Base-by-base conservation (phyloP, 306 rosid genomes). In the Hippophae gyantsensis region DNA sequence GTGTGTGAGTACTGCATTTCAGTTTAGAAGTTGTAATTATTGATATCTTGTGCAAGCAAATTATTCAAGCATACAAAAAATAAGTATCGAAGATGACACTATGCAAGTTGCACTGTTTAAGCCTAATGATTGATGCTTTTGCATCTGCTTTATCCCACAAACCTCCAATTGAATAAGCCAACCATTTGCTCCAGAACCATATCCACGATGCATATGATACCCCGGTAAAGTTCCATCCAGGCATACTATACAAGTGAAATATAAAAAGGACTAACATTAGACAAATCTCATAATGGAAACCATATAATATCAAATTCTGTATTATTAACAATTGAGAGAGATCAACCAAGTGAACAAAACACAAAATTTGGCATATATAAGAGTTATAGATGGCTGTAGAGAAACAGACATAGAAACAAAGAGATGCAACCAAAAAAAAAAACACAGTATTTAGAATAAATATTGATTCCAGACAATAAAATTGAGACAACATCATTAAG, bases 81-180 rank as follows among this genome's bases (percentile, higher is more conserved):
- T 25, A 14, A 43, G 9, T 10, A 58, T 58, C 25, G 26, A 48
- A 38, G 11, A 38, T 8, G 45, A 49, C 6, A 63, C 43, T 48
- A 63, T 3, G n/a, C 43, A 67, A 67, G 26, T 54, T 6, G 45
- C 18, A 10, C 48, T 61, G 14, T 48, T 12, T 62, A 5, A 43
- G 43, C 38, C 38, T 41, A 47, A 13, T 38, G 14, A 53, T 52
- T 50, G 14, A 45, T 50, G 64, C 0, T 48, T 38, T 43, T 69
- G 48, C 13, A 52, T 13, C 8, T 32, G 7, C 5, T 32, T 32
- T 45, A 65, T 61, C 40, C 18, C 58, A 77, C 83, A 72, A 59
- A 92, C 99, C 99, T 92, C 99, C 80, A 92, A 84, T 64, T 92
- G 90, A 72, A 92, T 62, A 62, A 92, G 85, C 99, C 99, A 92